Conservation (phyloP, 306 rosid genomes). For the Cicer yamashitae region DNA sequence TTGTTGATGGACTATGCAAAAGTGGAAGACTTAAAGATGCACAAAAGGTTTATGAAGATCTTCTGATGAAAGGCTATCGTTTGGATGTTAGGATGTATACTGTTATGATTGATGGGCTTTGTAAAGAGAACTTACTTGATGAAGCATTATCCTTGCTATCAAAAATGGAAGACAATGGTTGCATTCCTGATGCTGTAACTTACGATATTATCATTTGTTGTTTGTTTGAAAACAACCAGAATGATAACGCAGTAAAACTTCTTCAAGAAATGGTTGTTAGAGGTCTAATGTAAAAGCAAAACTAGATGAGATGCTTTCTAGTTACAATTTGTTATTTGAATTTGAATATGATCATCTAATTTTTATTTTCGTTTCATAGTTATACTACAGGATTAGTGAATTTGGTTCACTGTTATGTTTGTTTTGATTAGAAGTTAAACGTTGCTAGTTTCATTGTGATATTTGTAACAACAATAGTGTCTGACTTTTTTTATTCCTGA, state of each 20-base stretch:
- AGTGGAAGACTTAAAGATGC: too few species aligned
- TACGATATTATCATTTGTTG: not conserved
- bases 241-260: not conserved
- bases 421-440: not conserved
- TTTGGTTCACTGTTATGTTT: not conserved
- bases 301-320: not conserved
- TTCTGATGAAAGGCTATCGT: too few species aligned
- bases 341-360: not conserved
- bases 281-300: not conserved
- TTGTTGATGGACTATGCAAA: too few species aligned
- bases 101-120: too few species aligned
- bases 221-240: not conserved
- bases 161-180: constrained; percentile 12
- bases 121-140: not conserved
- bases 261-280: not conserved
- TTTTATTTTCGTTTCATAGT: not conserved
- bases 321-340: not conserved
- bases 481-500: not conserved
- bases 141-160: not conserved
- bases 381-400: not conserved
- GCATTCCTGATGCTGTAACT: not conserved
- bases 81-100: too few species aligned
- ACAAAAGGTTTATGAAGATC: too few species aligned
- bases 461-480: not conserved
- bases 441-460: not conserved